These are phyloP conservation scores for Fusarium musae DNA, from an alignment of 2,329 filamentous ascomycete genomes.

Conservation along the genomic window DNA sequence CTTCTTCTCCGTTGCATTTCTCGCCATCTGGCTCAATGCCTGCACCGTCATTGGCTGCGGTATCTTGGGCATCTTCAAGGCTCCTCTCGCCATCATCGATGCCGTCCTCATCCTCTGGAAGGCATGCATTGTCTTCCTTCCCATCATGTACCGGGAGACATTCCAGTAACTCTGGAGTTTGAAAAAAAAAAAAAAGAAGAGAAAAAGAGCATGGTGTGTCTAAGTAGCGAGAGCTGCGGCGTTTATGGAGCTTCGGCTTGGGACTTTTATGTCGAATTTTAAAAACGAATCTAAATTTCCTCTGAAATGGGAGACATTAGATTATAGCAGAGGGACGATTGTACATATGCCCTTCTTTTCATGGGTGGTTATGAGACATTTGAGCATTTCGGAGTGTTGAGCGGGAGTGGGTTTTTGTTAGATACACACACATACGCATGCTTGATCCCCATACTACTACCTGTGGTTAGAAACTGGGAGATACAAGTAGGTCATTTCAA, in stretches of 20 bases:
- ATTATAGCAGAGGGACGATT: conserved; percentile 1
- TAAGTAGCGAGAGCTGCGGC: conserved; percentile 34
- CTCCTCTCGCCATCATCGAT: conserved; percentile 72
- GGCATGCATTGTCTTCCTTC: conserved; percentile 83
- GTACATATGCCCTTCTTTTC: conserved; percentile 9
- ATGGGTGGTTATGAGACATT: conserved; percentile 37
- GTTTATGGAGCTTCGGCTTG: conserved; percentile 37
- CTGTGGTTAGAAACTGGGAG: background rate
- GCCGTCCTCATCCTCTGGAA: conserved; percentile 80
- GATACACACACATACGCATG: conserved; percentile 16
- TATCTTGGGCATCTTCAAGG: conserved; percentile 54
- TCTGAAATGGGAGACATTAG: background rate
- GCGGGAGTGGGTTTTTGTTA: conserved; percentile 28
- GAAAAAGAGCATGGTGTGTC: conserved; percentile 4
- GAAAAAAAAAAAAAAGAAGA: background rate
- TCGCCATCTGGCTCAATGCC: conserved; percentile 78
- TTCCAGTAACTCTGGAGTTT: conserved; percentile 40
- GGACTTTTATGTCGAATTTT: conserved; percentile 28
- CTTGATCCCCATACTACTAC: background rate
- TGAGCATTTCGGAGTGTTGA: conserved; percentile 32
- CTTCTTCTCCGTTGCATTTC: conserved; percentile 93
- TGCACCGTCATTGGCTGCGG: conserved; percentile 52
- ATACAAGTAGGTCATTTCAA: conserved; percentile 18
- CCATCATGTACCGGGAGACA: conserved; percentile 78
- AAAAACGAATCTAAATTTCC: conserved; percentile 10